phyloP scores from a whole-genome alignment of 495 filamentous ascomycete genomes.

The Antarctomyces pellizariae region DNA sequence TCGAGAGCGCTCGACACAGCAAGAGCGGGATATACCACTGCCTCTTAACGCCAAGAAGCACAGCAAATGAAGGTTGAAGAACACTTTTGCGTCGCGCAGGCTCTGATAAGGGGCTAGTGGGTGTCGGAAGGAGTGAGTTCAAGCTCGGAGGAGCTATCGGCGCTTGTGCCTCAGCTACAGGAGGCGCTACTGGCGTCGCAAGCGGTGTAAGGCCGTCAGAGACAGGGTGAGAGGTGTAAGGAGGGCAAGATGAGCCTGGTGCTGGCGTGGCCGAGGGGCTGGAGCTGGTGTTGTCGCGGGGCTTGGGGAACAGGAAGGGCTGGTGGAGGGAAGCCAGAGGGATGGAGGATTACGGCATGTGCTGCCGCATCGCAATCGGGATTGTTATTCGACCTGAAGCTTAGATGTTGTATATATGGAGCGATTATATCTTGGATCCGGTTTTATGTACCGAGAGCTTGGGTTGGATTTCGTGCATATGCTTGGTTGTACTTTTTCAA shows the following conservation, averaged over 20 bases:
- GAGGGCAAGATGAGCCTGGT: not conserved
- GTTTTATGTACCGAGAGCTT: no score
- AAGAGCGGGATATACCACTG: conserved; percentile 39
- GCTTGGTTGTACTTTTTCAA: no score
- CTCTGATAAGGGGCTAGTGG: not conserved
- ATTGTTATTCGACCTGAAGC: no score
- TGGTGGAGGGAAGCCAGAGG: conserved; percentile 9
- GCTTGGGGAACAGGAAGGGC: conserved; percentile 1
- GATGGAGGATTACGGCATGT: conserved; percentile 10
- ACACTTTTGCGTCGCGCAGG: conserved; percentile 7
- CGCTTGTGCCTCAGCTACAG: not conserved
- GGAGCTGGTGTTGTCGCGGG: conserved; percentile 1
- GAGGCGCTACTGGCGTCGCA: not conserved
- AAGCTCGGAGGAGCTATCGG: conserved; percentile 3
- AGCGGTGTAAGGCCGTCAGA: no score
- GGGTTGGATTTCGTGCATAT: no score
- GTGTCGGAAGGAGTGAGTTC: conserved; percentile 7
- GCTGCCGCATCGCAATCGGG: conserved; percentile 14
- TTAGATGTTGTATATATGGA: not conserved
- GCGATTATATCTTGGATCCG: no score
- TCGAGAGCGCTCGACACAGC: conserved; percentile 34
- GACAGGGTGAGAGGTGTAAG: no score
- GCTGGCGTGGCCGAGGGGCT: conserved; percentile 1
- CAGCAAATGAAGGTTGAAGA: conserved; percentile 39
- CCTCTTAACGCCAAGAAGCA: conserved; percentile 35